phyloP scores from a whole-genome alignment of 2,329 filamentous ascomycete species.

The Pseudocercospora cruenta region DNA sequence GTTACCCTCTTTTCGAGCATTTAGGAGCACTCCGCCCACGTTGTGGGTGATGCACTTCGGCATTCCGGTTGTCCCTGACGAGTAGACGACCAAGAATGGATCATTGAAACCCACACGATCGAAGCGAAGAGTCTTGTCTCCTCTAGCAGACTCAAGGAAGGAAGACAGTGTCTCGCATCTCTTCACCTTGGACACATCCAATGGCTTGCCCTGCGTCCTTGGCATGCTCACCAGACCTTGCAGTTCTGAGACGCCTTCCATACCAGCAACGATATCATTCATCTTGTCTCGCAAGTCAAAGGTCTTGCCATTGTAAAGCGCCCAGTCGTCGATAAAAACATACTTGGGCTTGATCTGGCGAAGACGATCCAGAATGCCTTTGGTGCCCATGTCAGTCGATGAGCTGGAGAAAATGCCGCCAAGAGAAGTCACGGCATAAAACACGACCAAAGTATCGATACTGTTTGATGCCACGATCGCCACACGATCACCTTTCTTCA shows the following conservation, averaged over 20 bases:
- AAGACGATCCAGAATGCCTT: slow-evolving; percentile 74
- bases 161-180: slow-evolving; percentile 48
- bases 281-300: slow-evolving; percentile 76
- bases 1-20: slow-evolving; percentile 61
- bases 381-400: slow-evolving; percentile 81
- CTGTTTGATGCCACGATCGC: slow-evolving; percentile 76
- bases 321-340: slow-evolving; percentile 81
- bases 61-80: slow-evolving; percentile 78
- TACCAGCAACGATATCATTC: slow-evolving; percentile 63
- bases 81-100: slow-evolving; percentile 73
- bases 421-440: slow-evolving; percentile 69
- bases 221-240: slow-evolving; percentile 66
- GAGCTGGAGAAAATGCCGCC: slow-evolving; percentile 76
- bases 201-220: slow-evolving; percentile 61
- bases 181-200: slow-evolving; percentile 61
- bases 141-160: slow-evolving; percentile 47
- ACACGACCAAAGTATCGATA: slow-evolving; percentile 72
- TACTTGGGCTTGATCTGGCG: slow-evolving; percentile 75
- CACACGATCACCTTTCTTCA: slow-evolving; percentile 72
- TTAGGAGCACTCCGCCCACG: slow-evolving; percentile 67
- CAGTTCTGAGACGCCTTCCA: slow-evolving; percentile 65
- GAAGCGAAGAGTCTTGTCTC: slow-evolving; percentile 54
- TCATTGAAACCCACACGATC: slow-evolving; percentile 70
- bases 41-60: slow-evolving; percentile 87
- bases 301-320: slow-evolving; percentile 77